Base-by-base conservation (phyloP, 345 rosid genomes). In the Salix suchowensis region DNA sequence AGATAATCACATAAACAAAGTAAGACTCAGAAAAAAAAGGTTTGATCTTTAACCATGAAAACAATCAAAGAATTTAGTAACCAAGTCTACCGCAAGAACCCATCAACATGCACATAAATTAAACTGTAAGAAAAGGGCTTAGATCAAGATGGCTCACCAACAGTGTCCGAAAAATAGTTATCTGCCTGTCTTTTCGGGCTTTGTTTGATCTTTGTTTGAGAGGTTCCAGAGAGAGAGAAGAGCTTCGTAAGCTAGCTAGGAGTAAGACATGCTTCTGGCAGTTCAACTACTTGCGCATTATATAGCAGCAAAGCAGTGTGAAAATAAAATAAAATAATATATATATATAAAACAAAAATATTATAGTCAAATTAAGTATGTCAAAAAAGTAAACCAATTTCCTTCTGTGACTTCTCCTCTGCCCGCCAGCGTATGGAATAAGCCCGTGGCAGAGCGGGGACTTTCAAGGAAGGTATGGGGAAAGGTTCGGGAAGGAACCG, bases 391-490 rank as follows among this genome's bases (percentile, higher is more conserved):
- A 28, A 26, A 1, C 23, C 1, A 14, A 50, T 32, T 10, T 15
- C 18, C 37, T n/a, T 18, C 36, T 7, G 28, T 36, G 12, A 55
- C 2, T 52, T n/a, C 0, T 40, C 34, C 23, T 11, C 55, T 18
- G n/a, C n/a, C 55, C 5, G 55, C 55, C 21, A 18, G 18, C 18
- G 55, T 18, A 16, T 2, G 55, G n/a, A 6, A 16, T 50, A 5
- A 16, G 55, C n/a, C 8, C 21, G 55, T 16, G n/a, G 0, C 18
- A 4, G 21, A n/a, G 66, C 19, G n/a, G 23, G 72, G 65, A 75
- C 16, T 74, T 80, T 85, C 86, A 71, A 10, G 78, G 88, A 85
- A 83, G 77, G 36, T 80, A 0, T 55, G 36, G 75, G 12, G 88
- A 85, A 80, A 18, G 76, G 40, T 34, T 40, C 36, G 39, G 52